Conservation (phyloP, 2,329 filamentous ascomycete genomes). For the Drechslerella coelobrocha region DNA sequence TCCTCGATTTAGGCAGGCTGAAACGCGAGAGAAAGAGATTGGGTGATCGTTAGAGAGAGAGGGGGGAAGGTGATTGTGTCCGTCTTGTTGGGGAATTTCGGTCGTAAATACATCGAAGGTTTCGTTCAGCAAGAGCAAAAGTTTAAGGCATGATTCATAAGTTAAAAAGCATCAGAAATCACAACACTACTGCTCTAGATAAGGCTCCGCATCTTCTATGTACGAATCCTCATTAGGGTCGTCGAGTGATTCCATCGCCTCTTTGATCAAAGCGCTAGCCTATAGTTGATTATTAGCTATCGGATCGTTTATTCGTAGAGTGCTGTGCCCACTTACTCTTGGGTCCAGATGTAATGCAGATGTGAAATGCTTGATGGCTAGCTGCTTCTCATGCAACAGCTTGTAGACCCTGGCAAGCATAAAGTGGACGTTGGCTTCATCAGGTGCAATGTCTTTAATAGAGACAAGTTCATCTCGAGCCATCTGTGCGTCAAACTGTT, state of each 20-base stretch:
- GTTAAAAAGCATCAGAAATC: not conserved
- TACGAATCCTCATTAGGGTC: slow-evolving; percentile 71
- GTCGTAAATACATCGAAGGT: not conserved
- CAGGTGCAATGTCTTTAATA: slow-evolving; percentile 88
- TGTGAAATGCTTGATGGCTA: slow-evolving; percentile 91
- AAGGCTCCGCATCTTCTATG: slow-evolving; percentile 47
- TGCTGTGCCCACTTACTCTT: slow-evolving; percentile 71
- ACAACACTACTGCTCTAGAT: slow-evolving; percentile 39
- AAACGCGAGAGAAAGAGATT: not conserved
- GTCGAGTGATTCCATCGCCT: slow-evolving; percentile 91
- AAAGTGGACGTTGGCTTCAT: slow-evolving; percentile 96
- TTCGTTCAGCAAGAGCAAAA: not conserved
- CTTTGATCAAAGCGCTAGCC: slow-evolving; percentile 93
- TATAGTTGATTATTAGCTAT: slow-evolving; percentile 58
- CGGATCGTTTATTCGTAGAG: slow-evolving; percentile 6
- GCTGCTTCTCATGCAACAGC: slow-evolving; percentile 72
- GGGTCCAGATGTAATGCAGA: slow-evolving; percentile 94
- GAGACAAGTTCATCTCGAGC: slow-evolving; percentile 83
- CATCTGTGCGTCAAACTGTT: slow-evolving; percentile 62
- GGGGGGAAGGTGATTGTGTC: not conserved
- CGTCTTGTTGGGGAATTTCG: not conserved
- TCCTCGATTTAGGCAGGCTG: slow-evolving; percentile 4
- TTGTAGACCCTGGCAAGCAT: slow-evolving; percentile 85
- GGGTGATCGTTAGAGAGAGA: slow-evolving; percentile 2
- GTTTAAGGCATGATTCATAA: not conserved